Percentiles rank a stretch among this genome's conserved stretches.
Evolutionary conservation across 169 alveolate species (phyloP).

Genomic region (Plasmodium cynomolgi): DNA sequence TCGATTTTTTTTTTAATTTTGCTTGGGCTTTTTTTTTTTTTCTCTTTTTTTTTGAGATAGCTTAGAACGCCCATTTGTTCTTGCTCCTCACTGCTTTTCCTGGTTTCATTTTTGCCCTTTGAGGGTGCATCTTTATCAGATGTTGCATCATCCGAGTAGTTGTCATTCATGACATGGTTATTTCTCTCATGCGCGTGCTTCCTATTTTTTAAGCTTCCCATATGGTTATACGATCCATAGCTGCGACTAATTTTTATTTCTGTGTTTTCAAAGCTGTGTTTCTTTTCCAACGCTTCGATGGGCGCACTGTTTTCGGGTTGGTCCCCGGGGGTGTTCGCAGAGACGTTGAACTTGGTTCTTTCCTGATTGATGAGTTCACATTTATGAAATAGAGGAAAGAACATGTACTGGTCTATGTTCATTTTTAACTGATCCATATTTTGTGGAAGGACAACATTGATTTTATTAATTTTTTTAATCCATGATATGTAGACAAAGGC

Average conservation of each 20-base stretch:
- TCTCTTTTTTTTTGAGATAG: background rate
- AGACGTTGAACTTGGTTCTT: background rate
- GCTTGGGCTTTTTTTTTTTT: slow-evolving; percentile 6
- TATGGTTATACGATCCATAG: slow-evolving; percentile 49
- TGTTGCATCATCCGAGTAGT: background rate
- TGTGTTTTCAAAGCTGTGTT: slow-evolving; percentile 65
- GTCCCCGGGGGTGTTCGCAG: background rate
- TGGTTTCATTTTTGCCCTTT: background rate
- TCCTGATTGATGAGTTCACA: background rate
- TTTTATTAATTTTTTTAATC: slow-evolving; percentile 49
- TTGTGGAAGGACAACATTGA: slow-evolving; percentile 17
- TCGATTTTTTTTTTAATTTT: background rate
- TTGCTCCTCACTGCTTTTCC: slow-evolving; percentile 2
- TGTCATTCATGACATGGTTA: background rate
- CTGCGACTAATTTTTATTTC: slow-evolving; percentile 73
- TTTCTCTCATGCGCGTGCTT: slow-evolving; percentile 1
- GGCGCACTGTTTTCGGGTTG: background rate
- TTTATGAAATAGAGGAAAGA: slow-evolving; percentile 44
- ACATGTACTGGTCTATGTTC: slow-evolving; percentile 31
- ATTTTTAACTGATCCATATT: slow-evolving; percentile 38
- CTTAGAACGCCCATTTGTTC: slow-evolving; percentile 18
- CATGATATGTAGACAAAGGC: slow-evolving; percentile 73
- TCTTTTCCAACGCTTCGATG: slow-evolving; percentile 42
- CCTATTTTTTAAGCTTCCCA: slow-evolving; percentile 59
- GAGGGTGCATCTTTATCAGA: slow-evolving; percentile 16